Percentiles rank a stretch among this genome's conserved stretches.
Conservation (phyloP, 495 filamentous ascomycete species). For the Immersiella caudata region DNA sequence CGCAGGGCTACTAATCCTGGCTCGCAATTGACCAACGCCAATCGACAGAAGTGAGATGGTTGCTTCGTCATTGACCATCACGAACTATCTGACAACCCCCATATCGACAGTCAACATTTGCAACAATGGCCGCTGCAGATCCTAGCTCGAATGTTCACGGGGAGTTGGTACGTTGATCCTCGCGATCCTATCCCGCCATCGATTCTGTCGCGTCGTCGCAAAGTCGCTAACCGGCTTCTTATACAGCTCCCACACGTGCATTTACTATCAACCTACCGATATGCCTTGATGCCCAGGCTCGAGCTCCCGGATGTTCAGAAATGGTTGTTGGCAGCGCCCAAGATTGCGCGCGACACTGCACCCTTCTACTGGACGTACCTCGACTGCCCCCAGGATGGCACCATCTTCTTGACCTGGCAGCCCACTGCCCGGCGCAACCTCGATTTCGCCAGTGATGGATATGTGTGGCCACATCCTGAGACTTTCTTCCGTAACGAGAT, state of each 20-base stretch:
- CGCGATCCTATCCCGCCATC: neutral
- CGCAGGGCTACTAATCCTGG: neutral
- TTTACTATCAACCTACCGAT: slow-evolving; percentile 75
- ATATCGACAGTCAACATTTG: neutral
- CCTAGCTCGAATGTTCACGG: slow-evolving; percentile 42
- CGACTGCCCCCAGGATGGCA: slow-evolving; percentile 76
- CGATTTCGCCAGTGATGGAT: slow-evolving; percentile 86
- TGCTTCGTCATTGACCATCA: neutral
- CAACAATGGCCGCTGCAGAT: slow-evolving; percentile 34
- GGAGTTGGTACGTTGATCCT: slow-evolving; percentile 37
- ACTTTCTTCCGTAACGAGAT: slow-evolving; percentile 67
- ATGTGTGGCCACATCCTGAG: slow-evolving; percentile 83
- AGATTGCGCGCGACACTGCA: slow-evolving; percentile 71
- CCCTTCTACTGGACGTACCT: slow-evolving; percentile 93
- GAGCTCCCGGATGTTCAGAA: slow-evolving; percentile 71
- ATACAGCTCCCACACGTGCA: slow-evolving; percentile 84
- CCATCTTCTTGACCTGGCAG: slow-evolving; percentile 84
- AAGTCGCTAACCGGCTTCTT: slow-evolving; percentile 16
- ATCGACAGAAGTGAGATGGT: neutral
- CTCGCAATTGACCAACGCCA: neutral
- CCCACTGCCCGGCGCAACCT: slow-evolving; percentile 65
- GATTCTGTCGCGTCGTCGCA: slow-evolving; percentile 8
- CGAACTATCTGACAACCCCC: neutral
- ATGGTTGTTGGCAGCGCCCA: slow-evolving; percentile 77
- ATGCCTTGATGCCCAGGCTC: slow-evolving; percentile 66